Evolutionary conservation across 208 protist genomes (phyloP).

Genomic region (Porcisia hertigi): DNA sequence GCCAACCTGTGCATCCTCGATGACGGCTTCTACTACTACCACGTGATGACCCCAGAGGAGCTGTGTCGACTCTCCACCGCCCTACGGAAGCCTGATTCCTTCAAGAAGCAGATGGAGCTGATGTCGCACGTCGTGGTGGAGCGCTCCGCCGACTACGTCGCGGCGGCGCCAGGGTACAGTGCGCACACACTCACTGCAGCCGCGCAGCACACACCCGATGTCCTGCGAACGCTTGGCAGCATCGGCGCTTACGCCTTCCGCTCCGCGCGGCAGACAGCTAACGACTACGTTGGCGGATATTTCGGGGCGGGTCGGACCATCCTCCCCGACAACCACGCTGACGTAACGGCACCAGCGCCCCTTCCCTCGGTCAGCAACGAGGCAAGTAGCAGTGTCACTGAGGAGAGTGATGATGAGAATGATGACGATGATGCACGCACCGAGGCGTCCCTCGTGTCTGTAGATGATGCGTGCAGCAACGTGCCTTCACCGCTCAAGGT

Average conservation of each 20-base stretch:
- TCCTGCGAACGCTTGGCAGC: slow-evolving; percentile 34
- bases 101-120: slow-evolving; percentile 49
- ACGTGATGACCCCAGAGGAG: slow-evolving; percentile 55
- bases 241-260: slow-evolving; percentile 34
- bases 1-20: slow-evolving; percentile 53
- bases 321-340: slow-evolving; percentile 17
- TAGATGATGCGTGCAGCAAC: slow-evolving; percentile 25
- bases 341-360: neutral
- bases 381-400: neutral
- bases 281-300: slow-evolving; percentile 34
- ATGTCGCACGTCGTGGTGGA: slow-evolving; percentile 52
- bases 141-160: slow-evolving; percentile 36
- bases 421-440: slow-evolving; percentile 19
- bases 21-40: slow-evolving; percentile 63
- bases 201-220: slow-evolving; percentile 33
- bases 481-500: slow-evolving; percentile 9
- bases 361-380: neutral
- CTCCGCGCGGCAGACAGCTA: slow-evolving; percentile 27
- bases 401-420: neutral
- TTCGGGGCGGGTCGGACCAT: slow-evolving; percentile 26
- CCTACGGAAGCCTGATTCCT: slow-evolving; percentile 49
- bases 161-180: slow-evolving; percentile 32
- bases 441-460: slow-evolving; percentile 25
- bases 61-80: slow-evolving; percentile 39
- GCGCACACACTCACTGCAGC: slow-evolving; percentile 26